These are phyloP conservation scores for Quercus wislizeni DNA, from an alignment of 306 rosid genomes.

Conservation along the genomic window DNA sequence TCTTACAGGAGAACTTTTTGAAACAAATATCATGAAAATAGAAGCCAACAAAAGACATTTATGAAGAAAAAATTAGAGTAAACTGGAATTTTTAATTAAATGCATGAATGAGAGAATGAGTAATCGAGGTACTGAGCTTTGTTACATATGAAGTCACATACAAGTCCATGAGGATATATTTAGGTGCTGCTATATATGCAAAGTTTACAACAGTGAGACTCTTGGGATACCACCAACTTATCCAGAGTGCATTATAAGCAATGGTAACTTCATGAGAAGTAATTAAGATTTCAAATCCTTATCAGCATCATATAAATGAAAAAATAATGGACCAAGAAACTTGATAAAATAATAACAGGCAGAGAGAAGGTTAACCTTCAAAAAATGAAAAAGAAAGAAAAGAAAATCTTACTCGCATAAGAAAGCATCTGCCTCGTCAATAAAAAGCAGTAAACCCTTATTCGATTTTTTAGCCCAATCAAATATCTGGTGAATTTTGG, in stretches of 20 bases:
- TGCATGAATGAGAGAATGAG: not conserved
- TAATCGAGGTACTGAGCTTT: not conserved
- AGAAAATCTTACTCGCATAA: constrained; percentile 85
- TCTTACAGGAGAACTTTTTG: not conserved
- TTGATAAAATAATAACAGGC: not conserved
- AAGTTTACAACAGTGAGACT: not conserved
- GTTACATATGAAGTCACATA: not conserved
- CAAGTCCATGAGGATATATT: not conserved
- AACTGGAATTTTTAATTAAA: not conserved
- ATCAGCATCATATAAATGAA: not conserved
- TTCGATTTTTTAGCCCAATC: constrained; percentile 97
- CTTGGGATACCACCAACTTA: not conserved
- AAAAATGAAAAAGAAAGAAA: not conserved
- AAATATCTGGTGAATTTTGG: constrained; percentile 96
- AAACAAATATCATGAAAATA: not conserved
- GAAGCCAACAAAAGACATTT: not conserved
- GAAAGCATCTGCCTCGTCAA: constrained; percentile 99
- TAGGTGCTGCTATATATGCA: not conserved
- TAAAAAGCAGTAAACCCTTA: constrained; percentile 88
- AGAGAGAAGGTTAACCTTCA: not conserved
- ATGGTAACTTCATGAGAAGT: no score
- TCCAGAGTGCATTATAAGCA: no score
- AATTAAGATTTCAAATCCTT: no score
- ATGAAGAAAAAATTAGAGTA: not conserved
- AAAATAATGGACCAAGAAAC: not conserved